phyloP scores from a whole-genome alignment of 2,329 filamentous ascomycete genomes.

The Hypoxylon sp. region DNA sequence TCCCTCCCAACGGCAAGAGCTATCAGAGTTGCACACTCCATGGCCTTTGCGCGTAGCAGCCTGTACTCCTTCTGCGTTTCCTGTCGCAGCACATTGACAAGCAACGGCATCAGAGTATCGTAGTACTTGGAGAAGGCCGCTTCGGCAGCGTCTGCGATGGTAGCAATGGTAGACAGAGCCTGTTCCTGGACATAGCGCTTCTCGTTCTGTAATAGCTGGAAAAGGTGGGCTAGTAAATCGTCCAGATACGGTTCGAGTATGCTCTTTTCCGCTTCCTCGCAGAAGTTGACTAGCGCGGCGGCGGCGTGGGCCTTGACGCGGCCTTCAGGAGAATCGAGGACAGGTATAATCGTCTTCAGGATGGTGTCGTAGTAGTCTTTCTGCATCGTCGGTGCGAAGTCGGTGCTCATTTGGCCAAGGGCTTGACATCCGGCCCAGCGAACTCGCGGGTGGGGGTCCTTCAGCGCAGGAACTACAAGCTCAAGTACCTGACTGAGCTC shows the following conservation, averaged over 20 bases:
- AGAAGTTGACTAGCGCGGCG: constrained; percentile 98
- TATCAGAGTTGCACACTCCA: constrained; percentile 98
- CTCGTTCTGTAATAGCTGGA: constrained; percentile 86
- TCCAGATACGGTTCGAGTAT: constrained; percentile 94
- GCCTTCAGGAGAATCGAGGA: constrained; percentile 87
- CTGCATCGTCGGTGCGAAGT: constrained; percentile 98
- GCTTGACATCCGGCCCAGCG: constrained; percentile 98
- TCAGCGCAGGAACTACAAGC: constrained; percentile 89
- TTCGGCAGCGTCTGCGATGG: constrained; percentile 97
- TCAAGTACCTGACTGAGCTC: constrained; percentile 94
- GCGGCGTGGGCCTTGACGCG: constrained; percentile 97
- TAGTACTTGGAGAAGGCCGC: constrained; percentile 96
- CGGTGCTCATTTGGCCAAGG: constrained; percentile 99
- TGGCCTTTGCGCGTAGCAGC: constrained; percentile 91
- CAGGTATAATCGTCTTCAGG: constrained; percentile 89
- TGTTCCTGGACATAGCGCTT: constrained; percentile 98
- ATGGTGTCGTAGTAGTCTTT: constrained; percentile 90
- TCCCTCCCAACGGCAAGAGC: constrained; percentile 94
- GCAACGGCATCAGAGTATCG: constrained; percentile 90
- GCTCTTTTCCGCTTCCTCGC: constrained; percentile 94
- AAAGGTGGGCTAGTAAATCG: constrained; percentile 82
- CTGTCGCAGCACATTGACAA: constrained; percentile 87
- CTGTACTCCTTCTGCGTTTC: constrained; percentile 95
- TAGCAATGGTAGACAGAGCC: constrained; percentile 95
- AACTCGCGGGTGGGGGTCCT: constrained; percentile 90